These are phyloP conservation scores for Canariomyces notabilis DNA, from an alignment of 2,329 filamentous ascomycete genomes.

Conservation along the genomic window DNA sequence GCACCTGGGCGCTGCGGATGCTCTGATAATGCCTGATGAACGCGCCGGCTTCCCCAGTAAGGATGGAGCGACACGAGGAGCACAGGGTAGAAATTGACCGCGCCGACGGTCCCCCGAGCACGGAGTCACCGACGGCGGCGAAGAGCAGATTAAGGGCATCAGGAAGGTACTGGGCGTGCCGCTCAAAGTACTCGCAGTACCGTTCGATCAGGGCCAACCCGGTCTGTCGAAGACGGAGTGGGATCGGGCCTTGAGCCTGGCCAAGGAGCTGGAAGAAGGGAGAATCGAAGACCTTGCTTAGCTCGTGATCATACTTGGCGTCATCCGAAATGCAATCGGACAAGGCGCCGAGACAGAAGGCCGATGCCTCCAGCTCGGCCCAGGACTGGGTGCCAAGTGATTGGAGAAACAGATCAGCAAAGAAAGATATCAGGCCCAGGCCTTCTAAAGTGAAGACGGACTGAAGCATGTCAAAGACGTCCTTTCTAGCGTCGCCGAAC, in stretches of 20 bases:
- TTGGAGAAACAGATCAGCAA: conserved; percentile 50
- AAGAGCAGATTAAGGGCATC: conserved; percentile 71
- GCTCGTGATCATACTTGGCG: conserved; percentile 50
- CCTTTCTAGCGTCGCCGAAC: conserved; percentile 69
- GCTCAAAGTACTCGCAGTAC: conserved; percentile 72
- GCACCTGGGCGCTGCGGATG: conserved; percentile 53
- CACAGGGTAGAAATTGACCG: conserved; percentile 71
- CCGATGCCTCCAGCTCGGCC: conserved; percentile 56
- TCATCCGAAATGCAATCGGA: conserved; percentile 61
- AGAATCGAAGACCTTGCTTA: conserved; percentile 58
- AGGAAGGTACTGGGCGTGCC: conserved; percentile 61
- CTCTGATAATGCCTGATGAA: conserved; percentile 68
- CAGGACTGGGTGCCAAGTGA: conserved; percentile 47
- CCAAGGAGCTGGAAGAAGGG: conserved; percentile 52
- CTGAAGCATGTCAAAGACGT: conserved; percentile 73
- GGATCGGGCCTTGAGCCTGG: conserved; percentile 48
- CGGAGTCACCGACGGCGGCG: conserved; percentile 56
- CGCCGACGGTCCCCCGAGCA: conserved; percentile 63
- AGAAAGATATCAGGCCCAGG: conserved; percentile 50
- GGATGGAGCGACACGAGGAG: conserved; percentile 64
- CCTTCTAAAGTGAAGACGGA: conserved; percentile 62
- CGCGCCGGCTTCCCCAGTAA: conserved; percentile 61
- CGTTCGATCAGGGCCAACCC: conserved; percentile 66
- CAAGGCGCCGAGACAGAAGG: conserved; percentile 61
- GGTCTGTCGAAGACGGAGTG: conserved; percentile 60